phyloP scores from a whole-genome alignment of 495 filamentous ascomycete genomes.

The Rostrohypoxylon terebratum region DNA sequence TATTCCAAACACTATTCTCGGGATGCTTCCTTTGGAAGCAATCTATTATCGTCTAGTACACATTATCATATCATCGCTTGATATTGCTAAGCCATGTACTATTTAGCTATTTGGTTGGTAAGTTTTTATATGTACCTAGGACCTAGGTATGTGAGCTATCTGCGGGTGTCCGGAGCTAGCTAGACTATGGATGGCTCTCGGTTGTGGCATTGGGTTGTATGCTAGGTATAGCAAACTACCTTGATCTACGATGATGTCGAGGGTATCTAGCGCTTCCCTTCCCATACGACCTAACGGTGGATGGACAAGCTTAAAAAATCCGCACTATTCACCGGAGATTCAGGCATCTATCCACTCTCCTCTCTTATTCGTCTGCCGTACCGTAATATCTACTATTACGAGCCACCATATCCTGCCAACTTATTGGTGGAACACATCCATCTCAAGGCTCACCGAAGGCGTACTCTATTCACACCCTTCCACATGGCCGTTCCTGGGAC shows the following conservation, averaged over 20 bases:
- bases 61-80: constrained; percentile 2
- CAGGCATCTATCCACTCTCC: constrained; percentile 12
- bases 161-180: neutral
- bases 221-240: constrained; percentile 8
- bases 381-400: constrained; percentile 28
- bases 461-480: constrained; percentile 41
- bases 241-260: constrained; percentile 6
- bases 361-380: constrained; percentile 32
- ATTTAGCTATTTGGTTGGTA: constrained; percentile 1
- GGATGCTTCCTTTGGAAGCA: neutral
- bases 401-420: constrained; percentile 21
- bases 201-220: constrained; percentile 20
- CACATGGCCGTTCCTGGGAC: constrained; percentile 37
- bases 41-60: neutral
- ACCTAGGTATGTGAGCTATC: too few species aligned
- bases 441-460: constrained; percentile 44
- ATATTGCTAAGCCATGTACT: constrained; percentile 15
- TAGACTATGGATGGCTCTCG: neutral
- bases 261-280: constrained; percentile 14
- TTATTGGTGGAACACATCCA: constrained; percentile 36
- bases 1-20: neutral
- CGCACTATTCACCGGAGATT: constrained; percentile 17
- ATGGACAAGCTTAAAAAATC: neutral
- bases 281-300: constrained; percentile 14
- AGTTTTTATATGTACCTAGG: neutral